Base-by-base conservation (phyloP, 257 asterid species). In the Primulina tabacum region DNA sequence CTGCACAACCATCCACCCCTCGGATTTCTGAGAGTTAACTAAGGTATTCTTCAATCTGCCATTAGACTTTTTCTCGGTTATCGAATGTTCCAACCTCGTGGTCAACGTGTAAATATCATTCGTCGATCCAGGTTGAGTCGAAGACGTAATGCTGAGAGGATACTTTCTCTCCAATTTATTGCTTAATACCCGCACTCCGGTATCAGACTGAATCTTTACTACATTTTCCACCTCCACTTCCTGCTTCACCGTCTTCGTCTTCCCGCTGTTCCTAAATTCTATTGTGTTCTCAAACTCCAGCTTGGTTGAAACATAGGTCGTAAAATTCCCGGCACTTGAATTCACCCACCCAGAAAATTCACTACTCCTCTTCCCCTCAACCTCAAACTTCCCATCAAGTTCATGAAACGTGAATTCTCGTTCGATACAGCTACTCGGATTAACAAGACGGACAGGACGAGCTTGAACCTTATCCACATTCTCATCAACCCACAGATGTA, bases 401-500 rank as follows among this genome's bases (percentile, higher is more conserved):
- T 79, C 77, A 0, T 67, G 16, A 64, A 80, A 90, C 56, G 33
- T 69, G 1, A 70, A 75, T 18, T 71, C 78, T 0, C 85, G 78
- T 34, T 82, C 80, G 9, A 87, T 20, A 11, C 70, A 64, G 20
- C 64, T 72, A 37, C 28, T 67, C 0, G 95, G 95, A 32, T 68
- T 57, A 21, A 71, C 67, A 32, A 67, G 76, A 62, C 62, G 78
- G n/a, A 81, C 58, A 0, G 77, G 76, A 38, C 81, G 71, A 18
- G 97, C 97, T 26, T 76, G 88, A 56, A 90, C 95, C 56, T 67
- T 59, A 14, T 71, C 69, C 3, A 77, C 73, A 0, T 75, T 69
- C 12, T 75, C 75, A 71, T 93, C 97, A 37, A 93, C 50, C 99
- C 99, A 93, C 7, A 93, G 67, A 69, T 93, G 97, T 78, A 93